Evolutionary conservation across 371 early-diverging fungal species (phyloP).

Genomic region (Lichtheimia ramosa): DNA sequence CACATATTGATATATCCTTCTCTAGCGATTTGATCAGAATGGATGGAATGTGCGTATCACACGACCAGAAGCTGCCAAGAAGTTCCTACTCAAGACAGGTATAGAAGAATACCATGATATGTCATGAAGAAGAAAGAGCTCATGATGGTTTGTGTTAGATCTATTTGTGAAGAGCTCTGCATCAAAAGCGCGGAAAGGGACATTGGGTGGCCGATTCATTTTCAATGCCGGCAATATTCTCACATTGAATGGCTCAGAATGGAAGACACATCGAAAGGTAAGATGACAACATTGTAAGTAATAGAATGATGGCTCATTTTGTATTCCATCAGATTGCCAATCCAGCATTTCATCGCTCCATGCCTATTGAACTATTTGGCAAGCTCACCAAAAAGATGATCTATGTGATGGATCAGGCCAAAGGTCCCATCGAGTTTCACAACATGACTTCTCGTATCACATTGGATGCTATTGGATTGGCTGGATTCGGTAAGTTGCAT

Average conservation of each 20-base stretch:
- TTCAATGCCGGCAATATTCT: slow-evolving; percentile 16
- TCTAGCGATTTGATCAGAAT: background rate
- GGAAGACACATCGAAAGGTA: slow-evolving; percentile 21
- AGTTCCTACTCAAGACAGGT: slow-evolving; percentile 20
- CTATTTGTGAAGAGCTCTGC: background rate
- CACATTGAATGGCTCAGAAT: slow-evolving; percentile 16
- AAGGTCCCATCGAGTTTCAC: slow-evolving; percentile 12
- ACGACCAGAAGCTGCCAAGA: slow-evolving; percentile 13
- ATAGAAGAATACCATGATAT: background rate
- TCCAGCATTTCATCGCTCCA: slow-evolving; percentile 27
- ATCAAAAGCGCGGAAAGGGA: background rate
- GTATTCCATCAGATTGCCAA: slow-evolving; percentile 13
- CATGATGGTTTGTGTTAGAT: background rate
- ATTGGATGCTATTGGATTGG: slow-evolving; percentile 35
- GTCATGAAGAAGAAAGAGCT: background rate
- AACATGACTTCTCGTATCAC: slow-evolving; percentile 18
- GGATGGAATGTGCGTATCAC: slow-evolving; percentile 12
- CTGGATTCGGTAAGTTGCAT: slow-evolving; percentile 18
- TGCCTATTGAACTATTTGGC: slow-evolving; percentile 28
- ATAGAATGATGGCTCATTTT: background rate
- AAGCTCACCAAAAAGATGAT: slow-evolving; percentile 20
- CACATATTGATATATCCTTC: background rate
- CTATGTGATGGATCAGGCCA: slow-evolving; percentile 15
- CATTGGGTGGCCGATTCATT: slow-evolving; percentile 8
- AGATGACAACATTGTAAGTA: background rate